Evolutionary conservation across 768 basidiomycete genomes (phyloP).

Genomic region (Xanthoconium stramineum): DNA sequence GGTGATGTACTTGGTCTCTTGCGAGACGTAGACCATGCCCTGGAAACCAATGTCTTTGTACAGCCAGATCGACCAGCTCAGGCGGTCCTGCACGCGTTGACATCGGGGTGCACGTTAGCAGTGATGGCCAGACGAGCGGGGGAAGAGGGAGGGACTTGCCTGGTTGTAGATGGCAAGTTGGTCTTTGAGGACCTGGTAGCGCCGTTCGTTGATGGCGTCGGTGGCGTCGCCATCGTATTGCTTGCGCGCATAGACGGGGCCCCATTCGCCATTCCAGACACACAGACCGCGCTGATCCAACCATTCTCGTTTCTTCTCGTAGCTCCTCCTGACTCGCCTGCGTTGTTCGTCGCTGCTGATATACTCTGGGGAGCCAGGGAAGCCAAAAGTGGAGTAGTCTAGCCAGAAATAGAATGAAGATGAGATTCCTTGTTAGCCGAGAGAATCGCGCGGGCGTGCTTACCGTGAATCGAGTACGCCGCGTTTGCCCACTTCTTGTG

Average conservation of each 20-base stretch:
- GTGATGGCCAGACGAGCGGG: too few relatives aligned
- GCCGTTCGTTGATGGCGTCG: slow-evolving; percentile 60
- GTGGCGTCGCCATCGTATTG: slow-evolving; percentile 57
- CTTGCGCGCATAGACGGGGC: slow-evolving; percentile 72
- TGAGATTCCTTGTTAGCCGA: not conserved
- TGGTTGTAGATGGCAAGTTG: slow-evolving; percentile 71
- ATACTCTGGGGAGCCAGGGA: slow-evolving; percentile 63
- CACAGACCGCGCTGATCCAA: slow-evolving; percentile 65
- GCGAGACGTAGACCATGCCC: slow-evolving; percentile 76
- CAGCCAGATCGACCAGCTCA: slow-evolving; percentile 85
- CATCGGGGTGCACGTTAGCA: too few relatives aligned
- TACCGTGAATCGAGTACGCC: slow-evolving; percentile 75
- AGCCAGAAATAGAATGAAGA: not conserved
- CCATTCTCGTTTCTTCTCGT: slow-evolving; percentile 74
- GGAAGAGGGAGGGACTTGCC: not conserved
- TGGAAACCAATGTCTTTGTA: slow-evolving; percentile 88
- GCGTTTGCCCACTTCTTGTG: slow-evolving; percentile 66
- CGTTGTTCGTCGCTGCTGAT: slow-evolving; percentile 51
- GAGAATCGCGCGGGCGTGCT: not conserved
- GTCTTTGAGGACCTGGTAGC: slow-evolving; percentile 67
- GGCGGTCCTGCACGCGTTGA: slow-evolving; percentile 43
- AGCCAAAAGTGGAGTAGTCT: slow-evolving; percentile 53
- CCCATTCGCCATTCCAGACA: slow-evolving; percentile 83
- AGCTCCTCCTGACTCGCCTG: slow-evolving; percentile 50
- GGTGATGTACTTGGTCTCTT: slow-evolving; percentile 67